These are phyloP conservation scores for Lentithecium fluviatile DNA, from an alignment of 495 filamentous ascomycete species.

Conservation along the genomic window DNA sequence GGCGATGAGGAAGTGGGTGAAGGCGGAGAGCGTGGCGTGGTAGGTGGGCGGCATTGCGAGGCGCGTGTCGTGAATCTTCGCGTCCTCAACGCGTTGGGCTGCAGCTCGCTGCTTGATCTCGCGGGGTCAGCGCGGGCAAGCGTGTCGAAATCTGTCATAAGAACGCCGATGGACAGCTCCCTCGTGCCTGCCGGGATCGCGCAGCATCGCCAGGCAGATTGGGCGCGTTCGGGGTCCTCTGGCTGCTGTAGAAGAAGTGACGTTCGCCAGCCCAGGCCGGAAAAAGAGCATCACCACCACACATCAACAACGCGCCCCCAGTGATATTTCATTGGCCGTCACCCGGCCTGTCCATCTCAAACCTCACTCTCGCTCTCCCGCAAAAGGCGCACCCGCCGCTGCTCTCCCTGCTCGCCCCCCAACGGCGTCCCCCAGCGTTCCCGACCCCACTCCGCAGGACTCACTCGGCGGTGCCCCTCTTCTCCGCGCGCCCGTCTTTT, in stretches of 20 bases:
- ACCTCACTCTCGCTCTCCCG: too few species aligned
- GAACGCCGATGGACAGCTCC: neutral
- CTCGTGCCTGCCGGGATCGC: neutral
- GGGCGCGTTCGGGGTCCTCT: neutral
- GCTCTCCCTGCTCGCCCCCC: neutral
- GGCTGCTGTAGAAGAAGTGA: neutral
- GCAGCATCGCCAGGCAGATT: neutral
- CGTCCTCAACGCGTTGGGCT: too few species aligned
- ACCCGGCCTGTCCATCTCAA: neutral
- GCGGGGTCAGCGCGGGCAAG: neutral
- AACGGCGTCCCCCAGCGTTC: neutral
- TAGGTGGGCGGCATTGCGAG: conserved; percentile 44
- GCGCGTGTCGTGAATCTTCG: neutral
- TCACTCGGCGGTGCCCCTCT: neutral
- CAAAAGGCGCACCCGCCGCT: neutral
- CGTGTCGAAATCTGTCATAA: neutral
- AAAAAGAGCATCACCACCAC: neutral
- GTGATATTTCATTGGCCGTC: neutral
- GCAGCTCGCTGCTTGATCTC: too few species aligned
- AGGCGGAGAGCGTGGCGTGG: conserved; percentile 55
- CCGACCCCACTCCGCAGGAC: neutral
- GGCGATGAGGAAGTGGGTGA: conserved; percentile 78
- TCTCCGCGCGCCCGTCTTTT: neutral
- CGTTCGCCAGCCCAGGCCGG: conserved; percentile 19
- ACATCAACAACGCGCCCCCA: neutral